These are phyloP conservation scores for Lentinula guzmanii DNA, from an alignment of 768 basidiomycete genomes.

Conservation along the genomic window DNA sequence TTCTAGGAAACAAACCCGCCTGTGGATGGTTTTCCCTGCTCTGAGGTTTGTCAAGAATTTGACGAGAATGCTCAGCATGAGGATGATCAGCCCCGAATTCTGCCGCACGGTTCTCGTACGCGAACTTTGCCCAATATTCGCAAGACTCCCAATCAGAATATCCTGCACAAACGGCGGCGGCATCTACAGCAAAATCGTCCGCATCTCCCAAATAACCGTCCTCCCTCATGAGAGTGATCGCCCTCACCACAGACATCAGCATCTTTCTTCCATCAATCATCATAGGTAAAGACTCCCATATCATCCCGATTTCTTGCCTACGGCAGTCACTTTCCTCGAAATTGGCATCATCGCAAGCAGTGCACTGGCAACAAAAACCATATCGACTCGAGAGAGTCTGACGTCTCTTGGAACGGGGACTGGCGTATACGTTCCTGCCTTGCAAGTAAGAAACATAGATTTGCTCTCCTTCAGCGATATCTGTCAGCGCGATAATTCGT, in stretches of 20 bases:
- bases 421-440: conserved; percentile 15
- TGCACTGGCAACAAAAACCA: conserved; percentile 13
- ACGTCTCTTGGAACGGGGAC: conserved; percentile 11
- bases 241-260: neutral
- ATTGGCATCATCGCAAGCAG: conserved; percentile 7
- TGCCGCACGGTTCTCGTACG: conserved; percentile 13
- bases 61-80: neutral
- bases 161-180: conserved; percentile 12
- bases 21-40: neutral
- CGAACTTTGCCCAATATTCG: conserved; percentile 14
- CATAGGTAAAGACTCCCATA: conserved; percentile 9
- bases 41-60: neutral
- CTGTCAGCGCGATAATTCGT: conserved; percentile 14
- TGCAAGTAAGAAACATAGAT: conserved; percentile 15
- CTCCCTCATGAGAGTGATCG: conserved; percentile 8
- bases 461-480: conserved; percentile 15
- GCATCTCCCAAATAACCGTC: conserved; percentile 15
- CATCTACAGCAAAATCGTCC: conserved; percentile 16
- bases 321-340: conserved; percentile 12
- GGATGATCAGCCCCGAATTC: conserved; percentile 16
- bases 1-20: neutral
- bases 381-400: conserved; percentile 5
- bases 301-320: conserved; percentile 8
- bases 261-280: neutral
- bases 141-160: conserved; percentile 20